Evolutionary conservation across 306 rosid genomes (phyloP).

Genomic region (Pterocarpus santalinus): DNA sequence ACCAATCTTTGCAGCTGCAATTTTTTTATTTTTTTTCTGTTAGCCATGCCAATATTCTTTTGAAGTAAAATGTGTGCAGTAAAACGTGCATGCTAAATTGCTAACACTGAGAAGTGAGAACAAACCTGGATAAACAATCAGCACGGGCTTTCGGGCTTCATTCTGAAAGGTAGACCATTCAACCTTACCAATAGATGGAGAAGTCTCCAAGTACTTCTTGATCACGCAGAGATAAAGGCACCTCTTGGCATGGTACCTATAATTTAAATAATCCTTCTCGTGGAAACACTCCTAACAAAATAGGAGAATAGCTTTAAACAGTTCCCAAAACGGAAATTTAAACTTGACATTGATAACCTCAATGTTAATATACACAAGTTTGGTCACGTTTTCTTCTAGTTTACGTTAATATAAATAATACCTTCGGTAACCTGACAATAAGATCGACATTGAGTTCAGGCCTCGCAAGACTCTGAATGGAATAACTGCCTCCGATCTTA

Average conservation of each 20-base stretch:
- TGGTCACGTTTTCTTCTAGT: no score
- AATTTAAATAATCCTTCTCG: constrained; percentile 94
- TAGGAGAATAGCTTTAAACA: constrained; percentile 13
- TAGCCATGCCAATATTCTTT: constrained; percentile 5
- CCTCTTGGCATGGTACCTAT: constrained; percentile 87
- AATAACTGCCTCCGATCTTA: constrained; percentile 77
- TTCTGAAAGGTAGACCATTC: constrained; percentile 90
- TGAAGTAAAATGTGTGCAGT: neutral
- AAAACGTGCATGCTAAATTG: neutral
- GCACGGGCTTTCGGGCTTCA: constrained; percentile 84
- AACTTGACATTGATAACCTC: neutral
- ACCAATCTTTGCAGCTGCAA: constrained; percentile 62
- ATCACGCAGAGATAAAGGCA: constrained; percentile 84
- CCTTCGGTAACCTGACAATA: constrained; percentile 83
- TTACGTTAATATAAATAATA: constrained; percentile 20
- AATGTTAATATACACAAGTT: neutral
- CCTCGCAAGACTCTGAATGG: constrained; percentile 61
- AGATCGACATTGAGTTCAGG: constrained; percentile 78
- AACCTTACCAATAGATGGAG: constrained; percentile 66
- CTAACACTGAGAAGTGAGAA: neutral
- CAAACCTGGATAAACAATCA: constrained; percentile 80
- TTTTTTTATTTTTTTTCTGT: constrained; percentile 7
- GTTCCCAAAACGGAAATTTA: neutral
- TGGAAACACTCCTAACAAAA: constrained; percentile 80
- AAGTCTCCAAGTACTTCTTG: constrained; percentile 70